Evolutionary conservation across 768 basidiomycete species (phyloP).

Genomic region (Podaxis sp.): DNA sequence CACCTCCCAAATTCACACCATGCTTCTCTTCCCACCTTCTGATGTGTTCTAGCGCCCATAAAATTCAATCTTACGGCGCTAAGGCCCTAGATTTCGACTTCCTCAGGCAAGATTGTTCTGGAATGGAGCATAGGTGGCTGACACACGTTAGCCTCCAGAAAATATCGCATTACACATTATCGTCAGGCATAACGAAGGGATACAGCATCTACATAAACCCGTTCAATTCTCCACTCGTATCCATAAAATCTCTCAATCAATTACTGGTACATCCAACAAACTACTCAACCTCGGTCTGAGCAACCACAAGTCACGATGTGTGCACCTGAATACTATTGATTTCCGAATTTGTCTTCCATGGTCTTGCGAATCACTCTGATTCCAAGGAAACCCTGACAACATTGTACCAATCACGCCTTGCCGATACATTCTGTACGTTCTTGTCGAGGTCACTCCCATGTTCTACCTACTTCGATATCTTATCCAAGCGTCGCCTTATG

Average conservation of each 20-base stretch:
- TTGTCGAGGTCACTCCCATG: neutral
- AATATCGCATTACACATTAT: no score
- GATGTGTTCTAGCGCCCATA: no score
- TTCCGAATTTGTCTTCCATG: neutral
- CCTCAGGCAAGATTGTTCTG: neutral
- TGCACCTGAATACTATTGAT: neutral
- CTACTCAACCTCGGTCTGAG: neutral
- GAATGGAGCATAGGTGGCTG: neutral
- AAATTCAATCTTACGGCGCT: neutral
- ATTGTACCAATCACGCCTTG: neutral
- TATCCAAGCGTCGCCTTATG: neutral
- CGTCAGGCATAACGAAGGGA: no score
- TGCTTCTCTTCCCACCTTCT: constrained; percentile 6
- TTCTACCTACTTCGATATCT: neutral
- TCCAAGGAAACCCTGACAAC: neutral
- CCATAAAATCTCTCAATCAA: neutral
- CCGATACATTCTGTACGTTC: neutral
- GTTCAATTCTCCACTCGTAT: neutral
- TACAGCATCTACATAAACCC: no score
- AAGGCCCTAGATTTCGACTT: neutral
- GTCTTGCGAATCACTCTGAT: neutral
- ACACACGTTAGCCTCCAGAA: no score
- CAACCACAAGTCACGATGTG: neutral
- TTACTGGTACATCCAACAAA: neutral
- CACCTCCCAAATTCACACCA: neutral